Evolutionary conservation across 2,329 filamentous ascomycete genomes (phyloP), one percentile per base, ranked within the genome.

Genomic region (Ceratocystis papillata): DNA sequence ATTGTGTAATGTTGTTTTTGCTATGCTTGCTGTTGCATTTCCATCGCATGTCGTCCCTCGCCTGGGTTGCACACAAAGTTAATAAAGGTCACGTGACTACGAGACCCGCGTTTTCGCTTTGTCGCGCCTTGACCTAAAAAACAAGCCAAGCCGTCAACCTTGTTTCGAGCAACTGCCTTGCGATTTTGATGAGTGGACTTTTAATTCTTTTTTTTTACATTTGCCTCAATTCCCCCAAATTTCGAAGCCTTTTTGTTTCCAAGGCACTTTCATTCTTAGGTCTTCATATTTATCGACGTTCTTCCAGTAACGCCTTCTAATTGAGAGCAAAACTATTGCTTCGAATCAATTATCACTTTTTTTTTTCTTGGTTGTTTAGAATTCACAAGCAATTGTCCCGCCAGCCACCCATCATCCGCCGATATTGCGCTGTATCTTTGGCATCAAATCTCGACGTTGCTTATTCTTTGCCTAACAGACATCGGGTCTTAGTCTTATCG

Each of bases 71-170:
- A 59, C 55, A 59, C 55, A 20, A 17, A 37, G 25, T n/a, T 15
- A 25, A 22, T 28, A 1, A 5, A 62, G 6, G 44, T 68, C 63
- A 63, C 65, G 65, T 63, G 61, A 67, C 65, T 28, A 64, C 45
- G 55, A 44, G 62, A 50, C 25, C 62, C 62, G 65, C 65, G 61
- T 67, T 67, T 41, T 55, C 22, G 45, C 48, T 12, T 20, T 33
- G 55, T 59, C 55, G 55, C 55, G 55, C 55, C 55, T 59, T 0
- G 28, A 5, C 37, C n/a, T 59, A 33, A 37, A 30, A 28, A 59
- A 15, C 55, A 17, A 41, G 37, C 22, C 22, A 22, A 22, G 22
- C 12, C 37, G 37, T 41, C 48, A 53, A 48, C 17, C 48, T 28
- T 37, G 15, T 15, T 41, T 41, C 7, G 30, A 59, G 55, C 55